Evolutionary conservation across 192 early-diverging fungal species (phyloP), one percentile per base, ranked within the genome.

Genomic region (Coemansia sp.): DNA sequence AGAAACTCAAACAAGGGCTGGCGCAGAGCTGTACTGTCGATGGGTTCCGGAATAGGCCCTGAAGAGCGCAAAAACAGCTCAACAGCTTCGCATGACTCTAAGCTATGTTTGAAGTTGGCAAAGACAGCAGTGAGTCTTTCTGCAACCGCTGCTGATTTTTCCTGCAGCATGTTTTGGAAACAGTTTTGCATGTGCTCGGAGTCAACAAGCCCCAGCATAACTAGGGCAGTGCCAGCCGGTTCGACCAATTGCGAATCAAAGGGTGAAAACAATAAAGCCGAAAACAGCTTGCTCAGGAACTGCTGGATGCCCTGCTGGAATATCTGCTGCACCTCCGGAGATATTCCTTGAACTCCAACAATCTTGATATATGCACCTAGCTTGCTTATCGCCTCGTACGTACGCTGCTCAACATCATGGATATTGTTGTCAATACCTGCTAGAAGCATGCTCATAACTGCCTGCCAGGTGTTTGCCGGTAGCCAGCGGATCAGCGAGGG

Each of bases 1-100:
- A 81, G 57, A 28, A 81, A 81, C 60, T 81, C 78, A 72, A 81
- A 75, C 50, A 81, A 57, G 4, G 78, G 73, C 60, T 81, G 78
- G 17, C 78, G 73, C 61, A 81, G 48, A 30, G 64, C 28, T 6
- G 59, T 56, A n/a, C 78, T 56, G 56, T 81, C 73, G 16, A 81
- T 81, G 4, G 78, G 50, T 7, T 72, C 69, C 6, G 78, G 73
- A 57, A 75, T 72, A 10, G 69, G 69, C 30, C 61, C 64, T 17
- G 36, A 28, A 30, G 64, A 64, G 16, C 18, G 36, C n/a, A 75
- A 64, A 34, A 81, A 63, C n/a, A 17, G 11, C 4, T 25, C 48
- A 17, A 81, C 56, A 8, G 73, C 69, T 2, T 69, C 73, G 18
- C 66, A 66, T 14, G 63, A 25, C 28, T 72, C 73, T 16, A 81